Evolutionary conservation across 2,329 filamentous ascomycete genomes (phyloP), one percentile per base, ranked within the genome.

Genomic region (Fusarium phyllophilum): DNA sequence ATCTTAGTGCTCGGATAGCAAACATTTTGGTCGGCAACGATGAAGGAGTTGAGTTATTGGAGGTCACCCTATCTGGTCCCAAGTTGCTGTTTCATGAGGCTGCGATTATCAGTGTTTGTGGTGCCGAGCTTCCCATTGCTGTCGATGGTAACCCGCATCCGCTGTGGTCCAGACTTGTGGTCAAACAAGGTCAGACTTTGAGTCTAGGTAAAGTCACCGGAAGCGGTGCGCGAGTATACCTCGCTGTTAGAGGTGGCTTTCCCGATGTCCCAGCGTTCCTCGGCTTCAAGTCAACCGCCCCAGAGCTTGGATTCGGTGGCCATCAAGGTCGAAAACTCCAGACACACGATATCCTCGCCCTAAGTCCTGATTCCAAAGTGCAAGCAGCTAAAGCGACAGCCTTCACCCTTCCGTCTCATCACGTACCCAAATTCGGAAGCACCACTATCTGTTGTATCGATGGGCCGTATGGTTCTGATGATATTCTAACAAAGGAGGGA

Each of bases 211-310:
- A 60, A 20, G 26, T 60, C 20, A 39, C 57, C 31, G 57, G 44
- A 38, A 22, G 29, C n/a, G 45, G 45, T 31, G 33, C 26, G 3
- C 13, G 57, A 20, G 22, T 22, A 18, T 60, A 60, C 38, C 26
- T 60, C 3, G 66, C 52, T 18, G 46, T 60, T 11, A 65, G 71
- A 15, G 72, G 72, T 31, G 73, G 73, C 5, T 74, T 75, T 38
- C 75, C 77, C 3, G 81, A 81, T n/a, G 84, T 91, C 2, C 86
- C 89, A 18, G 81, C 85, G 10, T 90, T 87, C 78, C 89, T 91
- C 61, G 87, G 86, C 4, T 89, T 87, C 24, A 91, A 91, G 74
- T 86, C 88, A 1, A 91, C 89, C 0, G 86, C 86, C 33, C 89
- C 89, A 3, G 82, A 88, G 56, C 86, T 90, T 22, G 86, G 83